Evolutionary conservation across 2,329 filamentous ascomycete species (phyloP).

Genomic region (Aspergillus thermomutatus): DNA sequence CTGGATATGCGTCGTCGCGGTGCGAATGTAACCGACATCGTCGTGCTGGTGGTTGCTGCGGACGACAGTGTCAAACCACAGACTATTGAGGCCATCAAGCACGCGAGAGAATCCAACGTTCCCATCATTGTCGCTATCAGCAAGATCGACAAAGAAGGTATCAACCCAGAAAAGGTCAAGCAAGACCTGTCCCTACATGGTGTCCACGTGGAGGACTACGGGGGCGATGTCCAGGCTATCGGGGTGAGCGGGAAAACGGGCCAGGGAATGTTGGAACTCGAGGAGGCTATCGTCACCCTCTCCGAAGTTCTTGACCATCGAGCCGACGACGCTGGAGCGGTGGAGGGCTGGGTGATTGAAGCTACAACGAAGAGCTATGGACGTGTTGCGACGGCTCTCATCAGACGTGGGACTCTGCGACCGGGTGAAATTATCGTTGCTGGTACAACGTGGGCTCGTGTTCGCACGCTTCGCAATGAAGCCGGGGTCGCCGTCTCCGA

Average conservation of each 20-base stretch:
- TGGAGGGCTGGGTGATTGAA: conserved; percentile 93
- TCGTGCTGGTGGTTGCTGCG: conserved; percentile 90
- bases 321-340: conserved; percentile 70
- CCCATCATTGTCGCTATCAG: conserved; percentile 98
- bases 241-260: conserved; percentile 92
- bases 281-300: conserved; percentile 82
- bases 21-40: conserved; percentile 93
- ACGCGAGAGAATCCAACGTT: conserved; percentile 80
- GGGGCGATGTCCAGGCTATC: conserved; percentile 90
- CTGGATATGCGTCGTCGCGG: conserved; percentile 93
- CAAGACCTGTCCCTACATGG: conserved; percentile 77
- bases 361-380: conserved; percentile 82
- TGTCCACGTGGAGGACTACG: conserved; percentile 90
- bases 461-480: conserved; percentile 83
- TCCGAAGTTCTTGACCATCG: conserved; percentile 89
- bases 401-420: conserved; percentile 80
- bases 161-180: conserved; percentile 80
- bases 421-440: conserved; percentile 81
- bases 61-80: conserved; percentile 98
- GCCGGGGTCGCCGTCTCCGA: conserved; percentile 68
- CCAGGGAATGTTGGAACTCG: conserved; percentile 82
- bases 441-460: conserved; percentile 80
- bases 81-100: conserved; percentile 92
- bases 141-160: conserved; percentile 88
- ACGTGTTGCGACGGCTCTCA: conserved; percentile 81